These are phyloP conservation scores for Paraglomus occultum DNA, from an alignment of 192 early-diverging fungal genomes.

Conservation along the genomic window DNA sequence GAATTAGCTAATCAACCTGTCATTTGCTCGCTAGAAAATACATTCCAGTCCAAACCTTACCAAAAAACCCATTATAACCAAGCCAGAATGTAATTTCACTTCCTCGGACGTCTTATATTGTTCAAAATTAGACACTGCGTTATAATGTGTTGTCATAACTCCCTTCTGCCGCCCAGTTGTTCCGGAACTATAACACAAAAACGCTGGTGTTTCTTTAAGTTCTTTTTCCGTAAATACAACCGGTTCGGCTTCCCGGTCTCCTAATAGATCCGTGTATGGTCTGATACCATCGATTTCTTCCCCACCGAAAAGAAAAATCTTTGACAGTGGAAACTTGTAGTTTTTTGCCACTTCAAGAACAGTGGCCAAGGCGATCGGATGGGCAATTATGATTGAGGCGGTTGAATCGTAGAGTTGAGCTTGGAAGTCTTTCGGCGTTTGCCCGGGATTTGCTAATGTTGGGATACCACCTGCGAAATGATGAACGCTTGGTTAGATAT, in stretches of 20 bases:
- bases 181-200: conserved; percentile 68
- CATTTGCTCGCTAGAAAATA: too few species aligned
- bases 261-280: conserved; percentile 36
- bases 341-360: conserved; percentile 39
- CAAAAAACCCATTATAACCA: conserved; percentile 46
- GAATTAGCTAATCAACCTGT: too few species aligned
- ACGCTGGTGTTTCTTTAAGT: conserved; percentile 41
- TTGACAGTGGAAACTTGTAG: conserved; percentile 35
- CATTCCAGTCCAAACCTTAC: conserved; percentile 17
- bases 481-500: conserved; percentile 20
- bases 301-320: conserved; percentile 49
- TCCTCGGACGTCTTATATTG: conserved; percentile 55
- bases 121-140: conserved; percentile 74
- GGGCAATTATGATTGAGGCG: conserved; percentile 65
- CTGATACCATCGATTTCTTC: conserved; percentile 33
- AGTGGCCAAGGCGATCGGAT: conserved; percentile 31
- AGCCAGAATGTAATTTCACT: conserved; percentile 23
- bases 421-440: conserved; percentile 71
- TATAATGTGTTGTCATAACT: conserved; percentile 75
- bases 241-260: conserved; percentile 27
- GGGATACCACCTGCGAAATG: conserved; percentile 57
- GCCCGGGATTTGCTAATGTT: conserved; percentile 78
- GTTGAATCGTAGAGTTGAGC: conserved; percentile 69
- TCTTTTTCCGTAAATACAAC: conserved; percentile 32
- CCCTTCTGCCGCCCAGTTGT: conserved; percentile 77